Conservation (phyloP, 495 filamentous ascomycete genomes). For the Durotheca rogersii region DNA sequence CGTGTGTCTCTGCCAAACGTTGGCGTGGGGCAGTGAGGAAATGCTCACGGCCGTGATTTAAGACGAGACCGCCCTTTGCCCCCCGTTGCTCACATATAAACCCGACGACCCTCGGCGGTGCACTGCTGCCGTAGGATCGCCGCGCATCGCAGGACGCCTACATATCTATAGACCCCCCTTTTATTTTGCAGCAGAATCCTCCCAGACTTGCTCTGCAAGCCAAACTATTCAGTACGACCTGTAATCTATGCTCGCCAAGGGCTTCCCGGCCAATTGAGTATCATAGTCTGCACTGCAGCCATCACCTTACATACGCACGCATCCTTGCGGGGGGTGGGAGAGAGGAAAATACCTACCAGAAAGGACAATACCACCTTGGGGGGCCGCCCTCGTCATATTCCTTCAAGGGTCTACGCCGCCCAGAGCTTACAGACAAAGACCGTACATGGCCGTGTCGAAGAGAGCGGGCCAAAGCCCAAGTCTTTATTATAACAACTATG, state of each 20-base stretch:
- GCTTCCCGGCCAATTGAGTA: slow-evolving; percentile 7
- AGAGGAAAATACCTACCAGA: too few species aligned
- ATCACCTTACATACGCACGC: slow-evolving; percentile 12
- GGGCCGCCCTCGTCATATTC: slow-evolving; percentile 7
- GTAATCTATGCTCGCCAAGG: slow-evolving; percentile 9
- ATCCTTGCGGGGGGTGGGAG: slow-evolving; percentile 4
- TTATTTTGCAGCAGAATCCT: slow-evolving; percentile 5
- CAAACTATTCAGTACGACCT: slow-evolving; percentile 13
- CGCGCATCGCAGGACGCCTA: slow-evolving; percentile 10
- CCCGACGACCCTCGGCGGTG: slow-evolving; percentile 23
- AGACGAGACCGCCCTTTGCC: slow-evolving; percentile 24
- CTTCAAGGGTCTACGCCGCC: slow-evolving; percentile 1
- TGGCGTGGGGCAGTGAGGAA: slow-evolving; percentile 14
- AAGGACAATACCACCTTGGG: slow-evolving; percentile 3
- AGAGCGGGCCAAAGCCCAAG: slow-evolving; percentile 6
- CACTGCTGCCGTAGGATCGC: slow-evolving; percentile 14
- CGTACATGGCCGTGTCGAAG: slow-evolving; percentile 20
- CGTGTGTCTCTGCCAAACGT: slow-evolving; percentile 13
- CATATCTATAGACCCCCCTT: slow-evolving; percentile 7
- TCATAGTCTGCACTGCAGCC: slow-evolving; percentile 6
- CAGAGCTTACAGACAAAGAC: background rate
- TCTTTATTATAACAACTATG: slow-evolving; percentile 28
- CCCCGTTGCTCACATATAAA: slow-evolving; percentile 29
- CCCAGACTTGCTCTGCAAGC: slow-evolving; percentile 8
- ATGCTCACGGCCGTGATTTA: slow-evolving; percentile 11